A percentile compares a stretch with the other conserved stretches of the same genome.
Conservation (phyloP, 75 land plant species). For the Chamaecyparis obtusa region DNA sequence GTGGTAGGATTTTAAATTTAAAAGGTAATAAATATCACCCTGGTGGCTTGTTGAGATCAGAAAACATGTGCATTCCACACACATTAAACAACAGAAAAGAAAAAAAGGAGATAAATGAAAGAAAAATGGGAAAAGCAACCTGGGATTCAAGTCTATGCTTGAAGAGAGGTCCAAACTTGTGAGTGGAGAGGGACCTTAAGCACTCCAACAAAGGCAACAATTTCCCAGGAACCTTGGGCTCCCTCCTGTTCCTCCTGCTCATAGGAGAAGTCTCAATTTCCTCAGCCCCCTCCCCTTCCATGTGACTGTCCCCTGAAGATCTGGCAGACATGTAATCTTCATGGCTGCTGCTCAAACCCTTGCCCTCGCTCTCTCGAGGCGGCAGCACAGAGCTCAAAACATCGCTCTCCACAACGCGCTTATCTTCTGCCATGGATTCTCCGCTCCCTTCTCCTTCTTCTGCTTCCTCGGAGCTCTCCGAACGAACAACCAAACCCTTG, state of each 20-base stretch:
- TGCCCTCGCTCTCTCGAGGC: neutral
- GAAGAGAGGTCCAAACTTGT: conserved; percentile 35
- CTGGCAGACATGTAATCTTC: neutral
- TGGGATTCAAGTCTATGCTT: conserved; percentile 27
- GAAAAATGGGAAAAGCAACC: neutral
- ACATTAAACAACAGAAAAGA: neutral
- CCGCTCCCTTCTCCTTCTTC: neutral
- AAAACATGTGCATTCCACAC: neutral
- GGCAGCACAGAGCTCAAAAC: neutral
- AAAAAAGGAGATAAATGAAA: neutral
- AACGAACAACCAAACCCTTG: neutral
- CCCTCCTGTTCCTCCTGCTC: conserved; percentile 24
- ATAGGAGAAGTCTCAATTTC: conserved; percentile 28
- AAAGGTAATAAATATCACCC: no score
- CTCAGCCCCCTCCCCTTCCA: conserved; percentile 20
- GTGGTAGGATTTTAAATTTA: no score
- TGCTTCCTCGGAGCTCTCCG: neutral
- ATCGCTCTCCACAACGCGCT: neutral
- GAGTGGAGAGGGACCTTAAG: conserved; percentile 21
- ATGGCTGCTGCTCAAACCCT: conserved; percentile 8
- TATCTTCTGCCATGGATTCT: neutral
- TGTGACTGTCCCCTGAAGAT: conserved; percentile 24
- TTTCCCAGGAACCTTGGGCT: conserved; percentile 23
- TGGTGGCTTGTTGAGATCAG: no score
- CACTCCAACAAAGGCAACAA: conserved; percentile 30